Evolutionary conservation across 78 protist genomes (phyloP), one percentile per base, ranked within the genome.

Genomic region (Chrysochromulina tobinii): DNA sequence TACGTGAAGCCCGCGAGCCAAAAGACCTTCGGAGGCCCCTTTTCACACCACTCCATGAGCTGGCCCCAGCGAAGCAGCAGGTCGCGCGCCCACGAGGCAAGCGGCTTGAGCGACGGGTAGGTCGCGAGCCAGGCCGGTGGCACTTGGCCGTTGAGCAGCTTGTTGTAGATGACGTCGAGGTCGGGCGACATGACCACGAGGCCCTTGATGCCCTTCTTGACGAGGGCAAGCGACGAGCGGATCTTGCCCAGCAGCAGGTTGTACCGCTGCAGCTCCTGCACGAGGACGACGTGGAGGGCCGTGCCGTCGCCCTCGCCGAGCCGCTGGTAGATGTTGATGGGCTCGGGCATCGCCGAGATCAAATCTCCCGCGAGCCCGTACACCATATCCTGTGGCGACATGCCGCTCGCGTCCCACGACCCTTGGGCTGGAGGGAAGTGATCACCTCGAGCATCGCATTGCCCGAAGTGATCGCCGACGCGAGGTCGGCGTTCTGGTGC

Each of bases 1-100:
- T 92, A 97, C 50, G 97, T 96, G 89, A 97, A 95, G 27, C 97
- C 98, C 27, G 93, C 68, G 48, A 97, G 94, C 97, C 98, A 96
- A 88, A 95, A 96, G 59, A 94, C 95, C 21, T 23, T 79, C 21
- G 97, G 97, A 1, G 38, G 23, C 21, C 93, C 95, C 20, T 55
- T 9, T 3, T 72, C 94, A 93, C 69, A 81, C 97, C 97, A 95
- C 50, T n/a, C 15, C 75, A 23, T 1, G 68, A 97, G 57, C 89
- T 94, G 96, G 38, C 89, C 69, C 23, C 95, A 79, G 1, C 99
- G 89, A 53, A n/a, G 81, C 38, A 38, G 0, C 67, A 97, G 93
- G 81, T 97, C 98, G 64, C 85, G 77, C 27, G 79, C 59, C 98
- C 98, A 97, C n/a, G 95, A 3, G 55, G 95, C 93, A 58, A 97